These are phyloP conservation scores for Lasiodiplodia sp. DNA, from an alignment of 2,329 filamentous ascomycete species.

Conservation along the genomic window DNA sequence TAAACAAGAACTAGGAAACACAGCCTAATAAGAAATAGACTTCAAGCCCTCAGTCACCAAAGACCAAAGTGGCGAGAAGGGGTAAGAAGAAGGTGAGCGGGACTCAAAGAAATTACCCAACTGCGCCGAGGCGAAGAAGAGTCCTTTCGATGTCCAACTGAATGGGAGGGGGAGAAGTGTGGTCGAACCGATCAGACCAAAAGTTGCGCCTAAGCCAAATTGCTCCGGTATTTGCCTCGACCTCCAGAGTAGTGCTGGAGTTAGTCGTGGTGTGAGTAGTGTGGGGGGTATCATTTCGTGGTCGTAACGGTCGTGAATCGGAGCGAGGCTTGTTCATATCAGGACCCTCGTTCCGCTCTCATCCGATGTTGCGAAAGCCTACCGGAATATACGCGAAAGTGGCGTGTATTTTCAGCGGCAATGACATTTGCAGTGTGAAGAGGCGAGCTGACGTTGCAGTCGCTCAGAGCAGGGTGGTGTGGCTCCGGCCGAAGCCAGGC, in stretches of 20 bases:
- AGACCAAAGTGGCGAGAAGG: not conserved
- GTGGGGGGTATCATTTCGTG: constrained; percentile 27
- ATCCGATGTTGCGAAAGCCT: constrained; percentile 11
- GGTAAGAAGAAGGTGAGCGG: constrained; percentile 4
- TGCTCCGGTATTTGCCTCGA: constrained; percentile 6
- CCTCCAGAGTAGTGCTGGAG: not conserved
- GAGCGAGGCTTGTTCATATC: constrained; percentile 17
- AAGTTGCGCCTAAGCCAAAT: constrained; percentile 19
- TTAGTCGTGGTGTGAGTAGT: constrained; percentile 18
- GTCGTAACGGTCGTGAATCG: constrained; percentile 24
- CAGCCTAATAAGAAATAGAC: constrained; percentile 4
- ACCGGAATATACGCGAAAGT: not conserved
- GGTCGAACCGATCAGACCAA: constrained; percentile 8
- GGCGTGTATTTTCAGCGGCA: not conserved
- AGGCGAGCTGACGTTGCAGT: not conserved
- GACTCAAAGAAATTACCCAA: not conserved
- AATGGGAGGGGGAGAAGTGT: not conserved
- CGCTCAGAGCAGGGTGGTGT: constrained; percentile 20
- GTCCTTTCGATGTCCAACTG: not conserved
- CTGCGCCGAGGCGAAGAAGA: not conserved
- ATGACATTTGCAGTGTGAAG: not conserved
- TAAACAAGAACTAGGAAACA: not conserved
- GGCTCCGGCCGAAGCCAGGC: constrained; percentile 12
- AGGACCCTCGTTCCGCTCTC: constrained; percentile 5
- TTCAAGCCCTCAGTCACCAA: not conserved